Base-by-base conservation (phyloP, 2,329 filamentous ascomycete species). In the Fusarium sp. region DNA sequence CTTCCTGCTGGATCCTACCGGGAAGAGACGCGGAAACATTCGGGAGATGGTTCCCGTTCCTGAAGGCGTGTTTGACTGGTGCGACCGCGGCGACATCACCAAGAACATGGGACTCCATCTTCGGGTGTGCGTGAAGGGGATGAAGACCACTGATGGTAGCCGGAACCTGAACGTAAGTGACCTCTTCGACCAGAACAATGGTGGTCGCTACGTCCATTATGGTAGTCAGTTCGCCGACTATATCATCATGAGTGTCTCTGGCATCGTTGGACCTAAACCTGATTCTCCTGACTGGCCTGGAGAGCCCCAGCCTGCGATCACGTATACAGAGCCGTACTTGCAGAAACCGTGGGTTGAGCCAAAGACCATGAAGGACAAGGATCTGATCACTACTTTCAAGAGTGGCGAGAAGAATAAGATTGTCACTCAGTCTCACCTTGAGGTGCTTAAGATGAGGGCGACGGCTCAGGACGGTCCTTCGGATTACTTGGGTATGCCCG, bases 51-150 rank as follows among this genome's bases (percentile, higher is more conserved):
- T 27, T 22, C 51, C 51, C n/a, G 38, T 44, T 6, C 51, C 51
- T 2, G 51, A 54, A 7, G 38, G 51, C 2, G 51, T 54, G 3
- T 54, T 54, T 41, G 51, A 54, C 38, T 54, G 51, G 51, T 30
- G 38, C 6, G 51, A 18, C 18, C 51, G 38, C 13, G 51, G 51
- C 8, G 51, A 54, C 12, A 54, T 54, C n/a, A 54, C 51, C 20
- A 30, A 24, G 10, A 54, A 54, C 10, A 54, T 54, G 51, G 51
- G 51, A 9, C 51, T 54, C 18, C 51, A 54, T 44, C 51, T 54
- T 6, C n/a, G 38, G 5, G 51, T 54, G 11, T 54, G 38, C 18
- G 27, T 54, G 13, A 44, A 54, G 11, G 51, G 38, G 2, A 54
- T 54, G 51, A 43, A 24, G 25, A 32, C 51, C 25, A 7, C 16